Evolutionary conservation across 73 alveolate species (phyloP).

Genomic region (Blepharisma japonicum): DNA sequence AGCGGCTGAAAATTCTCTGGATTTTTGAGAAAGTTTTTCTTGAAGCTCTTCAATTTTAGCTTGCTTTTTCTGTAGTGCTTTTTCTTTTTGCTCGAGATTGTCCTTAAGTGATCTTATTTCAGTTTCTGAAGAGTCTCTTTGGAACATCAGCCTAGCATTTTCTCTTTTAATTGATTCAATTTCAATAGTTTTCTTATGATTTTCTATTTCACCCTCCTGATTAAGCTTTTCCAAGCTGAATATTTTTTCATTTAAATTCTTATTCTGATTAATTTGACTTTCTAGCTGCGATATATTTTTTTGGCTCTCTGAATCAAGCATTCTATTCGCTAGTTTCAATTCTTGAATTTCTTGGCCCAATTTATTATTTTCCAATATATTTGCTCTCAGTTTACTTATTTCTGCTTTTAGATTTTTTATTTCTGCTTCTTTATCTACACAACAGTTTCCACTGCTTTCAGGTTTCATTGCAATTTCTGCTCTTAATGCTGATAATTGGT

Average conservation of each 20-base stretch:
- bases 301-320: neutral
- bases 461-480: too few relatives aligned
- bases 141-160: neutral
- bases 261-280: neutral
- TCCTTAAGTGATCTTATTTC: neutral
- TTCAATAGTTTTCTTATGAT: neutral
- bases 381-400: neutral
- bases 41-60: too few relatives aligned
- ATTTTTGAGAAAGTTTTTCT: too few relatives aligned
- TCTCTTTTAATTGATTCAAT: neutral
- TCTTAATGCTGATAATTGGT: neutral
- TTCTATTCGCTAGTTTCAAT: neutral
- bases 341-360: neutral
- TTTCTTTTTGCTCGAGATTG: too few relatives aligned
- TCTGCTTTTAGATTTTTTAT: neutral
- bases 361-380: neutral
- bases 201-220: constrained; percentile 11
- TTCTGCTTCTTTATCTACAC: too few relatives aligned
- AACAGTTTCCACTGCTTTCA: too few relatives aligned
- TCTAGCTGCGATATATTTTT: neutral
- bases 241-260: neutral
- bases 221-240: neutral
- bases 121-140: constrained; percentile 5
- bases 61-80: too few relatives aligned
- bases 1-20: too few relatives aligned